Conservation (phyloP, 2,329 filamentous ascomycete species). For the Colletotrichum musae region DNA sequence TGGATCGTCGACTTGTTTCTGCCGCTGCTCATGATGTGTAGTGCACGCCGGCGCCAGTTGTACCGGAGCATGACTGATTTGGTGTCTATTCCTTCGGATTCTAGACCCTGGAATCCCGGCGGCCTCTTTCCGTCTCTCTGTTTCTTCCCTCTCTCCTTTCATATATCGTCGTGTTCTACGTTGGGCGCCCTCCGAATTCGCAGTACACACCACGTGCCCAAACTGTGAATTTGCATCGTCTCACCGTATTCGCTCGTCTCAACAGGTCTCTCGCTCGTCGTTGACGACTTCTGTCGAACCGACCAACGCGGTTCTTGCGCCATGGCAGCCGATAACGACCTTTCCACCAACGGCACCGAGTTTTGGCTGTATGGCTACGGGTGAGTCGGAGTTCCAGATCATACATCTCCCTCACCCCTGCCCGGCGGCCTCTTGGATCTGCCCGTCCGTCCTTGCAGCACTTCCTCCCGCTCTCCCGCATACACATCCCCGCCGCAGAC, state of each 20-base stretch:
- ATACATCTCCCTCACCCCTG: conserved; percentile 2
- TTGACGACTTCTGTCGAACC: neutral
- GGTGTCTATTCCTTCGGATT: conserved; percentile 1
- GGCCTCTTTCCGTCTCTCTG: neutral
- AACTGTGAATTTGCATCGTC: neutral
- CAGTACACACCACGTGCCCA: neutral
- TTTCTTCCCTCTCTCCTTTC: no score
- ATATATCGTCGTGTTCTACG: neutral
- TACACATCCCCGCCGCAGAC: conserved; percentile 30
- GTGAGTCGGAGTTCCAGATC: conserved; percentile 63
- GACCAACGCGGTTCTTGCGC: no score
- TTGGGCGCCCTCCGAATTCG: neutral
- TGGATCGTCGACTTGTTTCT: conserved; percentile 14
- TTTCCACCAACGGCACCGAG: conserved; percentile 65
- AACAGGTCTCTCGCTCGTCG: neutral
- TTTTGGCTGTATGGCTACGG: conserved; percentile 99
- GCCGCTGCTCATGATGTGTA: neutral
- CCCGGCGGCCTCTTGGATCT: conserved; percentile 20
- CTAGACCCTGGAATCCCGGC: neutral
- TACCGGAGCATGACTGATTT: conserved; percentile 19
- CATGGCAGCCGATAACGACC: conserved; percentile 56
- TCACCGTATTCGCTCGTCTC: neutral
- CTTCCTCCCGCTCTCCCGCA: conserved; percentile 26
- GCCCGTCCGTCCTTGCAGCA: neutral
- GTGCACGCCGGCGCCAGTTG: conserved; percentile 4